These are phyloP conservation scores for Verticillium isaacii DNA, from an alignment of 2,329 filamentous ascomycete genomes.

Conservation along the genomic window DNA sequence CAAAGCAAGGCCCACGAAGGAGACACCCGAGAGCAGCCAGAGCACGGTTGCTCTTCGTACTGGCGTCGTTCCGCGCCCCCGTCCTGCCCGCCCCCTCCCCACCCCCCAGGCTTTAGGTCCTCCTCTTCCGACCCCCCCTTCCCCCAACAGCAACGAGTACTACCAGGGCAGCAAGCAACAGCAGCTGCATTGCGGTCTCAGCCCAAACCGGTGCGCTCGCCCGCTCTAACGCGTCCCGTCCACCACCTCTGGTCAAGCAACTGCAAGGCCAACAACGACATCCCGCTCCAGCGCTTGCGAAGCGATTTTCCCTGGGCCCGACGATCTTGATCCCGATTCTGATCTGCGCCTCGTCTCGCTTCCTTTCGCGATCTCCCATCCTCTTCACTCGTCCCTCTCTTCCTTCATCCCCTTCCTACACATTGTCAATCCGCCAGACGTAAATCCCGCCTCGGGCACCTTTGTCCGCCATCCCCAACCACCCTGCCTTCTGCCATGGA, in stretches of 20 bases:
- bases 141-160: neutral
- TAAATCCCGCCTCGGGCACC: constrained; percentile 7
- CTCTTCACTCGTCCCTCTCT: neutral
- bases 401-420: neutral
- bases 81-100: neutral
- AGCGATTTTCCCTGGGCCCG: constrained; percentile 1
- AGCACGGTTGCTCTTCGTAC: neutral
- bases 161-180: neutral
- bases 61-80: neutral
- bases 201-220: neutral
- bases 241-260: neutral
- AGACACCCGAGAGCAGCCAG: neutral
- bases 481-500: constrained; percentile 36
- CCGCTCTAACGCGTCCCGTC: neutral
- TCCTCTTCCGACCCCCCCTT: neutral
- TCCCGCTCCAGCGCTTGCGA: constrained; percentile 1
- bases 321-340: constrained; percentile 3
- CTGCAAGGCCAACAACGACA: neutral
- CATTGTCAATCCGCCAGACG: constrained; percentile 2
- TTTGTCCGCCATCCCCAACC: constrained; percentile 7
- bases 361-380: neutral
- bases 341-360: neutral
- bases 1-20: neutral
- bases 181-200: neutral
- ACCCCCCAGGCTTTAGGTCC: neutral